Percentiles rank a stretch among this genome's conserved stretches.
These are phyloP conservation scores for Aaosphaeria arxii DNA, from an alignment of 2,329 filamentous ascomycete genomes.

Conservation along the genomic window DNA sequence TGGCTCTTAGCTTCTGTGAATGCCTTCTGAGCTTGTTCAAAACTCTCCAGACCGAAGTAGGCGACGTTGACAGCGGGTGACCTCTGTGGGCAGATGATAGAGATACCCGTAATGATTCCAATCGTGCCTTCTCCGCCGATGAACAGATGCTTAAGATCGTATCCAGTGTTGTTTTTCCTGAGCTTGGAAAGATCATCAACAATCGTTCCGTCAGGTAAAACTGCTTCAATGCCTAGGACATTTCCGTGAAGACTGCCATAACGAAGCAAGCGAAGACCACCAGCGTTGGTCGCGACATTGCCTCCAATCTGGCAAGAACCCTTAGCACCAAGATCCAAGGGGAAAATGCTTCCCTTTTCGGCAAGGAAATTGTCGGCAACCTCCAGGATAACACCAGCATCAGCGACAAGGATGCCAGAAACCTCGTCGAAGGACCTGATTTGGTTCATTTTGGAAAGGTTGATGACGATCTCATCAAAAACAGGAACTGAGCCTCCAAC, in stretches of 20 bases:
- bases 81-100: conserved; percentile 83
- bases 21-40: conserved; percentile 80
- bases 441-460: conserved; percentile 82
- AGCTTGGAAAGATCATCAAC: conserved; percentile 84
- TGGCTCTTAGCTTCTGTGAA: conserved; percentile 88
- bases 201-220: conserved; percentile 88
- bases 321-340: conserved; percentile 95
- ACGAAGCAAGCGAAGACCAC: conserved; percentile 80
- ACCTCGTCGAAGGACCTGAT: conserved; percentile 92
- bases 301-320: conserved; percentile 95
- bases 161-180: conserved; percentile 98
- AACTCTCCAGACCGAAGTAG: conserved; percentile 87
- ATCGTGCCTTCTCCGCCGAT: conserved; percentile 95
- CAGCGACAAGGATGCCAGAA: conserved; percentile 83
- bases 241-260: conserved; percentile 95
- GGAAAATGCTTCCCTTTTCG: conserved; percentile 84
- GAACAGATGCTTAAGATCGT: conserved; percentile 95
- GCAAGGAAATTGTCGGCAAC: conserved; percentile 82
- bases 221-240: conserved; percentile 88
- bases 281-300: conserved; percentile 94
- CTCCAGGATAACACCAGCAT: conserved; percentile 90
- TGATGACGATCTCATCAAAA: conserved; percentile 97
- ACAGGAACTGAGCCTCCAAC: conserved; percentile 95
- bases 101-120: conserved; percentile 87
- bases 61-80: conserved; percentile 90